Evolutionary conservation across 129 eudicot genomes (phyloP), one percentile per base, ranked within the genome.

Genomic region (Calendula officinalis): DNA sequence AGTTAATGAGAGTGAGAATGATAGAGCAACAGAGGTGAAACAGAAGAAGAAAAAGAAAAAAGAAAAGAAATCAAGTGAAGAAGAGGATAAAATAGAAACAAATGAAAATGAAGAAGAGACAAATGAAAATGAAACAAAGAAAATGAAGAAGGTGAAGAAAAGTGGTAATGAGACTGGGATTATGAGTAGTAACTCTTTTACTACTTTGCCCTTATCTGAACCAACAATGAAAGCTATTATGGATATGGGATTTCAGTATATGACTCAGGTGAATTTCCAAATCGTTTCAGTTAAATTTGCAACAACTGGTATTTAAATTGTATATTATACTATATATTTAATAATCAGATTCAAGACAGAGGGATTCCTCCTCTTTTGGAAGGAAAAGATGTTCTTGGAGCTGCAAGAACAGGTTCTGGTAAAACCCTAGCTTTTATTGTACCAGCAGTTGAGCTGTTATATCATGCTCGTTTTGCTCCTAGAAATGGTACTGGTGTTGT

Each of bases 361-460:
- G 50, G 89, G 10, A 86, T 90, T 65, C 91, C 97, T 8, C 89
- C 84, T 5, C 87, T 90, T 43, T 36, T 90, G 72, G 89, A 83
- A 60, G 95, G 89, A 3, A 84, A 90, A 70, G 91, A 90, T 84
- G 91, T 90, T 54, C 87, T 86, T 66, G 97, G 95, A 41, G 91
- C 89, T 79, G 97, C 97, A 63, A 86, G 89, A 61, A 83, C 95
- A 7, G 97, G 91, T 70, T 86, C 97, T 3, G 97, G 95, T 36
- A 90, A 90, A 73, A 86, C 97, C 11, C 85, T 90, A 64, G 95
- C 97, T 8, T 86, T 86, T 80, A 66, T 90, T 16, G 65, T 90
- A 12, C 95, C 97, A 5, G 97, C 97, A 5, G 86, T 86, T 3
- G 97, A 90, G 67, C 57, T 90, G 77, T 42, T 90, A 54, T 68